Evolutionary conservation across 306 rosid genomes (phyloP).

Genomic region (Senna siamea): DNA sequence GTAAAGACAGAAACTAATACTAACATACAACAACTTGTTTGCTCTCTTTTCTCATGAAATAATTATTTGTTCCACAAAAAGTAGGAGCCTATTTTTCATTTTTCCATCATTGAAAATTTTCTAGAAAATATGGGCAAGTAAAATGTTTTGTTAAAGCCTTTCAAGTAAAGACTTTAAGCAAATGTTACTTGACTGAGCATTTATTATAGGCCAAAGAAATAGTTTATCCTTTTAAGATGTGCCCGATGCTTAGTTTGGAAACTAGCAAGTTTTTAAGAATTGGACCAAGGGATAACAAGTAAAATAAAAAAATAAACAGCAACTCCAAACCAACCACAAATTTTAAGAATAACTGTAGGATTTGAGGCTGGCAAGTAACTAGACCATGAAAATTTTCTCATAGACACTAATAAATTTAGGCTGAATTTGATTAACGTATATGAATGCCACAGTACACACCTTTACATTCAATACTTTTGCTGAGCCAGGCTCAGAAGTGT

Average conservation of each 20-base stretch:
- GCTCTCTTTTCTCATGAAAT: no score
- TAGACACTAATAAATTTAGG: constrained; percentile 8
- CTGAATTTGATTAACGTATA: constrained; percentile 7
- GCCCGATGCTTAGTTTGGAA: not conserved
- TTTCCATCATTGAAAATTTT: not conserved
- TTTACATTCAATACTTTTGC: constrained; percentile 54
- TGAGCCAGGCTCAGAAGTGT: constrained; percentile 52
- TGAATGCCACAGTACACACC: constrained; percentile 62
- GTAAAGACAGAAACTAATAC: not conserved
- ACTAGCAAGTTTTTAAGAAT: constrained; percentile 6
- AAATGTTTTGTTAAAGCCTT: no score
- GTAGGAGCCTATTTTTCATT: not conserved
- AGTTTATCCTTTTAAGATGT: constrained; percentile 6
- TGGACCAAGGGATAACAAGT: not conserved
- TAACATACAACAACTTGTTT: no score
- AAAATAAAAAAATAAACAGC: not conserved
- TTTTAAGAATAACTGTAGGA: not conserved
- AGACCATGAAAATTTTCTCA: not conserved
- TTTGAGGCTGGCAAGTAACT: constrained; percentile 9
- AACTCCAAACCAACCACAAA: constrained; percentile 14
- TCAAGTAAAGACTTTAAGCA: no score
- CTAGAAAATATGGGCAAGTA: not conserved
- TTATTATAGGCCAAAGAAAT: constrained; percentile 28
- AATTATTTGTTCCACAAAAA: not conserved
- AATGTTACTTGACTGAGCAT: no score